Conservation (phyloP, 2,329 filamentous ascomycete species). For the Pleoardoris graminearum region DNA sequence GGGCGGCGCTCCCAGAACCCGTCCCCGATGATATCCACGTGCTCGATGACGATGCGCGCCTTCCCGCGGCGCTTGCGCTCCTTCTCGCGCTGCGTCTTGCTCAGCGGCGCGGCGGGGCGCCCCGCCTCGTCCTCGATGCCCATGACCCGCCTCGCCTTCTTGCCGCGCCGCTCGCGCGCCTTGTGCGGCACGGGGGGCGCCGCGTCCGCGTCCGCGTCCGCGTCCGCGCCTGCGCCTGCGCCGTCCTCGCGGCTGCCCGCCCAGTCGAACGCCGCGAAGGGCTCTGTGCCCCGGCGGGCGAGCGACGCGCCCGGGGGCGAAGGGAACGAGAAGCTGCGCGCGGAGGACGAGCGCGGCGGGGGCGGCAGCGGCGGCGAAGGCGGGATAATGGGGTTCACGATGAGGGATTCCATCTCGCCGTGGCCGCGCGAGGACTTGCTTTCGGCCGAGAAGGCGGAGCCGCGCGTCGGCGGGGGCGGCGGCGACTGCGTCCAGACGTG, state of each 20-base stretch:
- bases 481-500: slow-evolving; percentile 13
- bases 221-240: too few relatives aligned
- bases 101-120: slow-evolving; percentile 54
- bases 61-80: slow-evolving; percentile 80
- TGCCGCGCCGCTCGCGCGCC: slow-evolving; percentile 7
- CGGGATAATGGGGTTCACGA: slow-evolving; percentile 9
- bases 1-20: slow-evolving; percentile 89
- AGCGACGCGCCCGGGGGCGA: not conserved
- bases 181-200: slow-evolving; percentile 3
- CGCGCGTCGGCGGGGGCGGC: slow-evolving; percentile 1
- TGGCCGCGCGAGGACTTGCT: not conserved
- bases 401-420: slow-evolving; percentile 6
- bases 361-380: not conserved
- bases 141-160: not conserved
- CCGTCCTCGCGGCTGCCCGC: too few relatives aligned
- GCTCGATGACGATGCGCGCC: slow-evolving; percentile 77
- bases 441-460: not conserved
- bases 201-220: not conserved
- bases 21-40: slow-evolving; percentile 93
- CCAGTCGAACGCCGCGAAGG: slow-evolving; percentile 4
- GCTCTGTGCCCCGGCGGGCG: not conserved
- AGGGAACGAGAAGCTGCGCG: slow-evolving; percentile 14
- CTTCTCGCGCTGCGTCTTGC: slow-evolving; percentile 81
- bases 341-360: slow-evolving; percentile 23
- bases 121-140: slow-evolving; percentile 14